These are phyloP conservation scores for Aspergillus fructus DNA, from an alignment of 2,329 filamentous ascomycete species.

Conservation along the genomic window DNA sequence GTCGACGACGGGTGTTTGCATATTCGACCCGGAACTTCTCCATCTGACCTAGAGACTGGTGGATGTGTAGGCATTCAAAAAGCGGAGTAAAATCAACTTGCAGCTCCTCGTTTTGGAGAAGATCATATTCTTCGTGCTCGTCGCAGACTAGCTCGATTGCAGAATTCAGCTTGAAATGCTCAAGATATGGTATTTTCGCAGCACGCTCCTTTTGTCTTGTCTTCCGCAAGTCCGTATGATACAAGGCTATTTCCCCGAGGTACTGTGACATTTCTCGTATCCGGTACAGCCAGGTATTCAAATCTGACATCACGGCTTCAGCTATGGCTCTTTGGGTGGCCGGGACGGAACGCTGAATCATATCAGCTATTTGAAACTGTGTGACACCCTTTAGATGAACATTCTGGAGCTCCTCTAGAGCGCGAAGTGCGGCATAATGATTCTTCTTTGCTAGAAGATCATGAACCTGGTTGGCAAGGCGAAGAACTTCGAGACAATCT, in stretches of 20 bases:
- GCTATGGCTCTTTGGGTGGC: conserved; percentile 90
- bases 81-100: conserved; percentile 93
- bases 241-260: conserved; percentile 92
- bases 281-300: conserved; percentile 94
- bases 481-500: conserved; percentile 87
- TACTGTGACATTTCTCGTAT: conserved; percentile 97
- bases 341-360: conserved; percentile 94
- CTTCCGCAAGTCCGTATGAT: conserved; percentile 86
- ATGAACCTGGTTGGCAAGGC: conserved; percentile 90
- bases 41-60: conserved; percentile 87
- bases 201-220: conserved; percentile 79
- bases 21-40: conserved; percentile 92
- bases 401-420: conserved; percentile 92
- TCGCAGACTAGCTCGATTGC: conserved; percentile 94
- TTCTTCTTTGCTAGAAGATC: conserved; percentile 89
- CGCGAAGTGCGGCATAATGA: conserved; percentile 91
- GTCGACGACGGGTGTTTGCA: conserved; percentile 81
- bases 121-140: conserved; percentile 92
- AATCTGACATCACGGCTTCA: conserved; percentile 92
- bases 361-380: conserved; percentile 89
- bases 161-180: conserved; percentile 88
- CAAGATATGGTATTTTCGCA: conserved; percentile 71
- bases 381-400: conserved; percentile 93
- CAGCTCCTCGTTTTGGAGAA: conserved; percentile 91
- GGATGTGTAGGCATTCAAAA: conserved; percentile 94